phyloP scores from a whole-genome alignment of 495 filamentous ascomycete genomes.

The Hypoxylon lienhwacheense region DNA sequence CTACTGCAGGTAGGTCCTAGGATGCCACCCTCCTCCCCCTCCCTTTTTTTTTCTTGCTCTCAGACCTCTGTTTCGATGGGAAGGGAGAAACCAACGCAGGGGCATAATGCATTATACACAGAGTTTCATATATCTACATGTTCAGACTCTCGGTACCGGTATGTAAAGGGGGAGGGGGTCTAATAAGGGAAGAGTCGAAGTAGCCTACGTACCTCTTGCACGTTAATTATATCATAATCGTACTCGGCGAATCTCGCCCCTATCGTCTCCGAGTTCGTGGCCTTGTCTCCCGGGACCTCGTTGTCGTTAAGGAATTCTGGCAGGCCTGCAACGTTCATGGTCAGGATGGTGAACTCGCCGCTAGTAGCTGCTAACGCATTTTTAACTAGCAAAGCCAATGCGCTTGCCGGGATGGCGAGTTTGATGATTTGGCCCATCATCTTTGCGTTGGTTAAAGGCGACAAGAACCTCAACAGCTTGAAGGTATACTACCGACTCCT shows the following conservation, averaged over 20 bases:
- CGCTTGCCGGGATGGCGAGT: slow-evolving; percentile 14
- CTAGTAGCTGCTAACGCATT: slow-evolving; percentile 24
- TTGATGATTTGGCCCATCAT: slow-evolving; percentile 21
- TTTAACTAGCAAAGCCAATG: neutral
- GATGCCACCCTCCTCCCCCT: no score
- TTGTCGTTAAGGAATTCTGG: slow-evolving; percentile 57
- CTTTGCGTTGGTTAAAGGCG: slow-evolving; percentile 9
- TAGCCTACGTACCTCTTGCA: slow-evolving; percentile 56
- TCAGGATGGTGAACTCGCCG: slow-evolving; percentile 54
- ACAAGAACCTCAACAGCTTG: neutral
- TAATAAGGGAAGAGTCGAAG: neutral
- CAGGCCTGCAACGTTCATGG: slow-evolving; percentile 64
- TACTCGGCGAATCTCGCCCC: slow-evolving; percentile 54
- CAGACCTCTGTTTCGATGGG: slow-evolving; percentile 19
- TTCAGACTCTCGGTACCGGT: slow-evolving; percentile 8
- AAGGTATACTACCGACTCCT: slow-evolving; percentile 1
- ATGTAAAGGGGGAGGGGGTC: neutral
- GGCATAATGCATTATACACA: neutral
- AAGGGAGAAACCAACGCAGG: slow-evolving; percentile 1
- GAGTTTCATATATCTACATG: slow-evolving; percentile 21
- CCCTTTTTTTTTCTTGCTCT: no score
- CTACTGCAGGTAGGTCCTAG: neutral
- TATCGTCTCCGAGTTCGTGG: slow-evolving; percentile 50
- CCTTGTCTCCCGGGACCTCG: slow-evolving; percentile 57
- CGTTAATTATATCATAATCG: slow-evolving; percentile 60